These are phyloP conservation scores for Solanum infundibuliforme DNA, from an alignment of 257 asterid genomes.

Conservation along the genomic window DNA sequence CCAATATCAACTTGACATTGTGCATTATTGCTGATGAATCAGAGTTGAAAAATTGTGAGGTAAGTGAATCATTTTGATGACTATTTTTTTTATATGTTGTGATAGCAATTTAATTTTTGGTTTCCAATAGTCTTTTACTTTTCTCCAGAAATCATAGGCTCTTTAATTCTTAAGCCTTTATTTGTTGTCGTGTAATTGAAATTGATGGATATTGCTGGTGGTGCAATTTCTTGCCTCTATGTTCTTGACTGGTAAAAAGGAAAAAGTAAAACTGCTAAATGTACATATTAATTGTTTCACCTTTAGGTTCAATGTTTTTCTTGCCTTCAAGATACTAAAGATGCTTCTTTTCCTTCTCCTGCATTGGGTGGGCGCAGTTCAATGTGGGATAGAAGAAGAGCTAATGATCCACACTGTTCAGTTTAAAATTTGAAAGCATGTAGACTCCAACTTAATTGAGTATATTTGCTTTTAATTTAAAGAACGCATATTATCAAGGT, in stretches of 20 bases:
- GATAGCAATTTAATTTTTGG: background rate
- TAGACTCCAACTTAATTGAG: background rate
- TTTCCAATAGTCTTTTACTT: background rate
- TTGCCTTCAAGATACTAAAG: background rate
- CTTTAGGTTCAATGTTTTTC: background rate
- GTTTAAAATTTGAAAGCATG: background rate
- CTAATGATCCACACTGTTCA: background rate
- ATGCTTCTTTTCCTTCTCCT: background rate
- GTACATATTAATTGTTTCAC: background rate
- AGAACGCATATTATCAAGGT: background rate
- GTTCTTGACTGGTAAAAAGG: background rate
- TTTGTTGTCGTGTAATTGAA: background rate
- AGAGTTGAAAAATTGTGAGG: constrained; percentile 52
- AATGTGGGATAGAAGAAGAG: background rate
- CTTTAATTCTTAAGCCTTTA: background rate
- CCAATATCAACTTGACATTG: constrained; percentile 37
- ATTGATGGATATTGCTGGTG: background rate
- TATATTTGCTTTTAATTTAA: background rate
- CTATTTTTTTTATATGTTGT: background rate
- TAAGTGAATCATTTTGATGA: constrained; percentile 15
- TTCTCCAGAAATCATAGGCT: background rate
- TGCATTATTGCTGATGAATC: constrained; percentile 69
- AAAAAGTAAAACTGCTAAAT: background rate
- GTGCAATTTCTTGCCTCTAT: background rate
- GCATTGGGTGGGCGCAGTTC: background rate